Evolutionary conservation across 225 moss, liverwort and hornwort genomes (phyloP), one percentile per base, ranked within the genome.

Genomic region (Bryoerythrophyllum caledonicum): DNA sequence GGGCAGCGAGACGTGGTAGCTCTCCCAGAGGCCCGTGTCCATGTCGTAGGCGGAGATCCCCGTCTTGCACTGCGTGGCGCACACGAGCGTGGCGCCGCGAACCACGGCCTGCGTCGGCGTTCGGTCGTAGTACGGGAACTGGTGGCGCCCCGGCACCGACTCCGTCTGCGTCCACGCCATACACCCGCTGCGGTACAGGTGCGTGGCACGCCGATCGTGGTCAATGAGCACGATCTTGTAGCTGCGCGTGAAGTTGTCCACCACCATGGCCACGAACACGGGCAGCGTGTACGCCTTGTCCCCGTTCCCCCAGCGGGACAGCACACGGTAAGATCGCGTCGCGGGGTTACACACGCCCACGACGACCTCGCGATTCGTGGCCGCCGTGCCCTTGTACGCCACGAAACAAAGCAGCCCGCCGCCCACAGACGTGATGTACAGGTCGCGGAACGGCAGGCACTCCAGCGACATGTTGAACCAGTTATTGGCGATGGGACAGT

Each of bases 391-490:
- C 23, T 78, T 80, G 43, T 76, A 79, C 6, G 83, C 88, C 3
- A 88, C 81, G 59, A 88, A 86, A 53, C 88, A 88, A 24, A 88
- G 63, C 68, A 88, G 38, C 34, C 88, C 88, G 10, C 88, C 83
- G 4, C 76, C 85, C 1, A 81, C 81, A 2, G 88, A 88, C 1
- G 88, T 88, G 74, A 88, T 71, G 60, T 88, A 88, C 9, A 85
- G 71, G 40, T 88, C 88, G 2, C 62, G 73, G 25, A 83, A 55
- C 1, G 85, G 88, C 63, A 88, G 51, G 63, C 73, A 88, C 7
- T 83, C 83, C 1, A 88, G 79, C 52, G 85, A 76, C 88, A 88
- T 88, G 55, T 81, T 83, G 68, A 85, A 88, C 88, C 88, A 88
- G 54, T 83, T 88, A 73, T 83, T 88, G 2, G 85, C 46, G 44